Evolutionary conservation across 371 early-diverging fungal species (phyloP).

Genomic region (Mucor indicus): DNA sequence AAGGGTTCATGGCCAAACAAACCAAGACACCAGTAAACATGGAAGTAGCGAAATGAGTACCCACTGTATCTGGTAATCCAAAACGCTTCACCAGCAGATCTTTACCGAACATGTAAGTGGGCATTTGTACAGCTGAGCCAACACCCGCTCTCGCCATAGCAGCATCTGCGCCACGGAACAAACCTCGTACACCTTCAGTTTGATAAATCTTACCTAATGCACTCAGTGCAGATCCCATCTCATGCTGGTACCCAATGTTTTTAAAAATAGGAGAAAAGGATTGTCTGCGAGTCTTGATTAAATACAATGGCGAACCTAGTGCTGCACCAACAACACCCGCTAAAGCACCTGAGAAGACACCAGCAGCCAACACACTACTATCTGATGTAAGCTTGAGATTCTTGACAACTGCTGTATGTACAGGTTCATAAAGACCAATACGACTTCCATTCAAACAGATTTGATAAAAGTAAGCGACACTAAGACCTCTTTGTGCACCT

Average conservation of each 20-base stretch:
- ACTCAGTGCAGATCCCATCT: constrained; percentile 66
- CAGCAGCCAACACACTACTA: constrained; percentile 48
- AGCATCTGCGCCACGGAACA: constrained; percentile 88
- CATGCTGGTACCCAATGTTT: constrained; percentile 89
- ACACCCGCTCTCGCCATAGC: constrained; percentile 90
- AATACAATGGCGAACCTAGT: constrained; percentile 84
- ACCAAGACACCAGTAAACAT: constrained; percentile 86
- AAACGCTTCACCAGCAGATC: constrained; percentile 57
- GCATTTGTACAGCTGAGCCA: constrained; percentile 91
- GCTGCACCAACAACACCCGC: constrained; percentile 82
- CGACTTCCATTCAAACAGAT: constrained; percentile 91
- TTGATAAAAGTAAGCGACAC: constrained; percentile 92
- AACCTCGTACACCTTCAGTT: constrained; percentile 69
- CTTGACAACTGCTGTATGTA: constrained; percentile 24
- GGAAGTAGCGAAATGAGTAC: constrained; percentile 74
- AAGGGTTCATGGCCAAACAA: constrained; percentile 94
- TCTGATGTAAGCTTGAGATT: constrained; percentile 14
- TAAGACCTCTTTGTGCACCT: constrained; percentile 89
- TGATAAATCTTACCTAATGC: constrained; percentile 69
- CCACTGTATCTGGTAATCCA: constrained; percentile 61
- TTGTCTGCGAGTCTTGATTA: constrained; percentile 96
- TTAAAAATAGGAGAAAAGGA: constrained; percentile 73
- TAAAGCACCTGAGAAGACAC: constrained; percentile 60
- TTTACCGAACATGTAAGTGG: constrained; percentile 86
- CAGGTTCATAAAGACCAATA: constrained; percentile 88